Conservation (phyloP, 495 filamentous ascomycete species). For the Podospora pseudoanserina region DNA sequence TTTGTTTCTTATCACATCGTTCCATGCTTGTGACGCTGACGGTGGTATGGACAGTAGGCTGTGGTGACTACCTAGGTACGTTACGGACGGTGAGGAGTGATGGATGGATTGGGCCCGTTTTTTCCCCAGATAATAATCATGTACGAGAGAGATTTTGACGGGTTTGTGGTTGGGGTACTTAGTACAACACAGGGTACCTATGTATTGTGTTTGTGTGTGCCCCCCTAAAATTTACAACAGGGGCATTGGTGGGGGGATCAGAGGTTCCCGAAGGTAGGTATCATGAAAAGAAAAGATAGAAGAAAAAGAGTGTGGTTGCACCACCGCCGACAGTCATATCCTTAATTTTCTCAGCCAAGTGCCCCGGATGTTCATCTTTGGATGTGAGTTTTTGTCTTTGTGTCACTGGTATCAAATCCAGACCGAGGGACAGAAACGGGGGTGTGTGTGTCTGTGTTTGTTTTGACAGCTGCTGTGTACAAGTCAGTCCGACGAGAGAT, state of each 20-base stretch:
- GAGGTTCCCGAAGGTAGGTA: neutral
- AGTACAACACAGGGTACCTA: too few species aligned
- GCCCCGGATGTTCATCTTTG: neutral
- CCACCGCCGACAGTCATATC: neutral
- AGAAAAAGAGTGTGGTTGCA: neutral
- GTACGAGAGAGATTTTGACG: too few species aligned
- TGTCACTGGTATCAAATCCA: neutral
- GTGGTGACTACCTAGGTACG: too few species aligned
- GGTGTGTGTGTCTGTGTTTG: too few species aligned
- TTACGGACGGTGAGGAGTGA: neutral
- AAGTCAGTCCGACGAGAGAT: neutral
- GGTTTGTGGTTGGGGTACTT: too few species aligned
- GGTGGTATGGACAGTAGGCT: neutral
- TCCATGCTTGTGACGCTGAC: neutral
- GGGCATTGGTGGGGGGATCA: neutral
- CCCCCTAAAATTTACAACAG: neutral
- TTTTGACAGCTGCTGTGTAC: neutral
- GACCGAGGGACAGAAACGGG: neutral
- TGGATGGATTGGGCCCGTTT: neutral
- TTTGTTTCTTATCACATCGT: neutral
- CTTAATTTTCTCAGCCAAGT: neutral
- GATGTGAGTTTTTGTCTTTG: neutral
- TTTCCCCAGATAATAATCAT: neutral
- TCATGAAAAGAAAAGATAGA: neutral
- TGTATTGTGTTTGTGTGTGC: too few species aligned